Conservation (phyloP, 169 alveolate genomes). For the Neospora caninum region DNA sequence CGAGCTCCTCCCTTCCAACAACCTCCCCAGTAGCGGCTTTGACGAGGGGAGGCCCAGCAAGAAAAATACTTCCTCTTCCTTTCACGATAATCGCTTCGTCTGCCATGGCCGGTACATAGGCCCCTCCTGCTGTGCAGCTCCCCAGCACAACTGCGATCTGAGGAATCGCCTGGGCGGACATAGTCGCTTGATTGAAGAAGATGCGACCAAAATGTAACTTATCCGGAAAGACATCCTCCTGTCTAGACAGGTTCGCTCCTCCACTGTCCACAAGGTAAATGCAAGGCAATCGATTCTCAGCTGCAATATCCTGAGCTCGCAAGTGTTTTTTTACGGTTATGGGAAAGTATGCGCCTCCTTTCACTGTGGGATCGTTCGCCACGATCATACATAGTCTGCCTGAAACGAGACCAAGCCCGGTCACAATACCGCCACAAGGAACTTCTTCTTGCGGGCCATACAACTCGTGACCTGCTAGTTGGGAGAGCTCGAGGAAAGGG, state of each 20-base stretch:
- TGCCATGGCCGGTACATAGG: constrained; percentile 89
- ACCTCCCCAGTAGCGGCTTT: constrained; percentile 89
- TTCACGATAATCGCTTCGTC: constrained; percentile 83
- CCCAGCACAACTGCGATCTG: constrained; percentile 84
- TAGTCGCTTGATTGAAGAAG: constrained; percentile 85
- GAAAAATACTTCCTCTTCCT: constrained; percentile 85
- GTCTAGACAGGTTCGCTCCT: constrained; percentile 87
- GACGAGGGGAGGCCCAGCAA: constrained; percentile 85
- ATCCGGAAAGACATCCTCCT: constrained; percentile 91
- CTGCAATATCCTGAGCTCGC: constrained; percentile 90
- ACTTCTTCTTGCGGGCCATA: constrained; percentile 56
- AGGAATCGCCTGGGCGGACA: constrained; percentile 69
- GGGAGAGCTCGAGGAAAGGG: constrained; percentile 82
- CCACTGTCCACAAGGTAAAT: constrained; percentile 89
- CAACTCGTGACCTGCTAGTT: constrained; percentile 61
- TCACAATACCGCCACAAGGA: constrained; percentile 82
- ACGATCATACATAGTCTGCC: constrained; percentile 81
- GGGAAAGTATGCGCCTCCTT: constrained; percentile 90
- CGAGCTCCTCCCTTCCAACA: constrained; percentile 81
- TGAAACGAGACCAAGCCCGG: constrained; percentile 84
- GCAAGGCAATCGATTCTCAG: constrained; percentile 86
- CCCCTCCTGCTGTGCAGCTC: constrained; percentile 92
- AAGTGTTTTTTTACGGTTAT: constrained; percentile 88
- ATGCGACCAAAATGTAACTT: constrained; percentile 86
- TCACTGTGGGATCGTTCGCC: constrained; percentile 78